These are phyloP conservation scores for Volvox africanus DNA, from an alignment of 139 green algal species.

Conservation along the genomic window DNA sequence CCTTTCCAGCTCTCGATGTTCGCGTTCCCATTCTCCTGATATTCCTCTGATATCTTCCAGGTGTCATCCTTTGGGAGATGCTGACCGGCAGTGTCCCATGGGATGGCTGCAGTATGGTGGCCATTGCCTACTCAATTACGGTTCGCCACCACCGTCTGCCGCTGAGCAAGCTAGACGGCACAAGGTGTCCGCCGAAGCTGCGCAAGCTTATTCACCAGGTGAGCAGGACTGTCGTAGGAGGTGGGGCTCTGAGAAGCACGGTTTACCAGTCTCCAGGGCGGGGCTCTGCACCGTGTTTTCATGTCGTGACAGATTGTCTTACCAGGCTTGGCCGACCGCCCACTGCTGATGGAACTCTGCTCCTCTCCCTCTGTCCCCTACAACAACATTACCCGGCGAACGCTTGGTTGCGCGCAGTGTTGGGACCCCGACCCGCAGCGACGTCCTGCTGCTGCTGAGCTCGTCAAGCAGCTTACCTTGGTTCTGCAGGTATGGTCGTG, in stretches of 20 bases:
- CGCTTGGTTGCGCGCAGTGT: slow-evolving; percentile 5
- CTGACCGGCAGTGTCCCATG: slow-evolving; percentile 33
- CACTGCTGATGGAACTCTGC: no score
- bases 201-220: slow-evolving; percentile 47
- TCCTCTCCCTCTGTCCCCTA: no score
- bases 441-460: slow-evolving; percentile 31
- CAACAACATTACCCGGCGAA: no score
- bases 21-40: no score
- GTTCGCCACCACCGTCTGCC: slow-evolving; percentile 48
- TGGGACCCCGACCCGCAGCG: slow-evolving; percentile 47
- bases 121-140: slow-evolving; percentile 48
- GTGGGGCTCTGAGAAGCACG: no score
- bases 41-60: not conserved
- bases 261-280: no score
- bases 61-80: slow-evolving; percentile 48
- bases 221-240: no score
- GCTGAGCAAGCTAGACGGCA: slow-evolving; percentile 39
- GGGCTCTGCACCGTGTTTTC: no score
- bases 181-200: slow-evolving; percentile 43
- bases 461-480: slow-evolving; percentile 45
- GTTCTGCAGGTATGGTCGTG: slow-evolving; percentile 39
- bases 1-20: no score
- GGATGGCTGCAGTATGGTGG: slow-evolving; percentile 49
- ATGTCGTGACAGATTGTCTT: no score
- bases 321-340: no score